Evolutionary conservation across 345 rosid genomes (phyloP).

Genomic region (Microcos paniculata): DNA sequence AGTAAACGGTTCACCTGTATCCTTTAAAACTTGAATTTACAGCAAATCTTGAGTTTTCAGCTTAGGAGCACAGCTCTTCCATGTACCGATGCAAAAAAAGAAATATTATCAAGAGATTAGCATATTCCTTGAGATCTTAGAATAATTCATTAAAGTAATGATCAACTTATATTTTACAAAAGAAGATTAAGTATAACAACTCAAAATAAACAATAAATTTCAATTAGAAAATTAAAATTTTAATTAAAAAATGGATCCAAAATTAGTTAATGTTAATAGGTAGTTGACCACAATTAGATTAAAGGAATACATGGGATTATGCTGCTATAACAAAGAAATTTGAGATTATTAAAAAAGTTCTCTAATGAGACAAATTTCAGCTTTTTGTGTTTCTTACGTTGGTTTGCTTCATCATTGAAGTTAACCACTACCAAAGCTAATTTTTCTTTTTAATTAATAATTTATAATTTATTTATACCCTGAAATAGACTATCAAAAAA

Average conservation of each 20-base stretch:
- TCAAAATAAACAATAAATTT: background rate
- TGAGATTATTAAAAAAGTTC: background rate
- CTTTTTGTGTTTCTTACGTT: slow-evolving; percentile 15
- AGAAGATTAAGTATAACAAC: background rate
- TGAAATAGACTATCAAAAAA: background rate
- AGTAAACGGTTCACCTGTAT: too few species aligned
- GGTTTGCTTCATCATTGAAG: slow-evolving; percentile 12
- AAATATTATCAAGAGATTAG: too few species aligned
- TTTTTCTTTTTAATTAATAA: background rate
- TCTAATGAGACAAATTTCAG: background rate
- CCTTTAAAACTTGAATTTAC: too few species aligned
- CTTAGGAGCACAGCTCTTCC: too few species aligned
- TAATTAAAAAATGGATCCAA: background rate
- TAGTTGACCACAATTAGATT: background rate
- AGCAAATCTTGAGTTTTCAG: too few species aligned
- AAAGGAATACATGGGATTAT: background rate
- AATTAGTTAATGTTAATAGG: background rate
- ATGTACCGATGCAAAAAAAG: too few species aligned
- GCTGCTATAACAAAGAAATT: background rate
- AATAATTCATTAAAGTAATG: background rate
- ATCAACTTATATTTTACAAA: background rate
- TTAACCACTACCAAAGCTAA: background rate
- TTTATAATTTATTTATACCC: background rate
- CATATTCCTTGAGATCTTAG: background rate
- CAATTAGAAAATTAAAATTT: background rate